Percentiles rank a stretch among this genome's conserved stretches.
Conservation (phyloP, 805 yeast species). For the Suhomyces kilbournensis region DNA sequence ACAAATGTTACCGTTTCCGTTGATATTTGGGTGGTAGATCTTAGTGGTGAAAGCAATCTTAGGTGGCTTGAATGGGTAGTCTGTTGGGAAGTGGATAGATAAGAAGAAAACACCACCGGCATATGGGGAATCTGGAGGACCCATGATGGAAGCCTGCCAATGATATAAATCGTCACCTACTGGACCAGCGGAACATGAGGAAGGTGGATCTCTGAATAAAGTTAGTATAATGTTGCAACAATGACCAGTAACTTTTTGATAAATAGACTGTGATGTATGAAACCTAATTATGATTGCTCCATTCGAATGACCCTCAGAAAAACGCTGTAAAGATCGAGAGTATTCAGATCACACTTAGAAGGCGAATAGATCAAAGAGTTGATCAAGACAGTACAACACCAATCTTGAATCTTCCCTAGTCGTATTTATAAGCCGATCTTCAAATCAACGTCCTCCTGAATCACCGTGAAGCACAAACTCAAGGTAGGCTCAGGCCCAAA, state of each 20-base stretch:
- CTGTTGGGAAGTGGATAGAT: constrained; percentile 97
- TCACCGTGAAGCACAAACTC: not conserved
- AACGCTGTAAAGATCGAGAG: not conserved
- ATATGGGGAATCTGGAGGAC: constrained; percentile 90
- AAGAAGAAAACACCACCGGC: constrained; percentile 94
- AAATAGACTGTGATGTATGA: not conserved
- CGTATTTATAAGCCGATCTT: not conserved
- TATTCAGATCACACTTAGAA: not conserved
- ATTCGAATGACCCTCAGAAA: not conserved
- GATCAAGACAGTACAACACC: not conserved
- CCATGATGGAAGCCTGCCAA: constrained; percentile 99
- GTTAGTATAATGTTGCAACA: constrained; percentile 8
- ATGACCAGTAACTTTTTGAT: not conserved
- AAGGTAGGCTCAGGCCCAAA: not conserved
- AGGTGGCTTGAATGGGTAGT: constrained; percentile 98
- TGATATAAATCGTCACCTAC: constrained; percentile 96
- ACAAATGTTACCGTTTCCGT: constrained; percentile 94
- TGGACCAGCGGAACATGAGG: constrained; percentile 98
- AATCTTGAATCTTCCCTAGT: not conserved
- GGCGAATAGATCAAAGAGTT: not conserved
- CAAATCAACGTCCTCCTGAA: not conserved
- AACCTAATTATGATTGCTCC: not conserved
- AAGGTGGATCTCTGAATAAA: constrained; percentile 84
- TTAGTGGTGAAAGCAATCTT: constrained; percentile 84
- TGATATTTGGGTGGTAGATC: constrained; percentile 96